Base-by-base conservation (phyloP, 805 yeast species). In the Monosporozyma solicola region DNA sequence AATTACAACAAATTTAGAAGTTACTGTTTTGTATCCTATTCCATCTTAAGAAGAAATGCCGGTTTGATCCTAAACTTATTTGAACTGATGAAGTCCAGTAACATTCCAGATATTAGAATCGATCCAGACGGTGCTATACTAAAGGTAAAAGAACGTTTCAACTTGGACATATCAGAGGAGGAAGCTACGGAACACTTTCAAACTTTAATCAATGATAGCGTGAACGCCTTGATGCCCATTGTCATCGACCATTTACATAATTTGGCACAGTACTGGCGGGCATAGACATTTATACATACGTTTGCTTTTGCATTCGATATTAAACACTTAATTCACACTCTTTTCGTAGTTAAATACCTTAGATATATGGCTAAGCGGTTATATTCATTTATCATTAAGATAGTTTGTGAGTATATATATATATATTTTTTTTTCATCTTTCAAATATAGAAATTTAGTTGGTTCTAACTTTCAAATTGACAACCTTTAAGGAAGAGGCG, bases 251-350 rank as follows among this genome's bases (percentile, higher is more conserved):
- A 97, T 57, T 72, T 94, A 51, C 99, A 94, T 68, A 89, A 92
- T 70, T 76, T 94, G 65, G 97, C 99, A 0, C 99, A 94, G 65
- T 94, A 94, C 65, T 95, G 99, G 99, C 74, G 99, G 55, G 90
- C 97, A 0, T 92, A 57, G 37, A 16, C 47, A 3, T 16, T 29
- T 25, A 44, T 20, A 20, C 20, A 29, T 16, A 25, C n/a, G 7
- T 15, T 7, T 9, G 10, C 11, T 20, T 10, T 24, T 20, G 2
- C 46, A 43, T 22, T 9, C 7, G 15, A 35, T 15, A 35, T 15
- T 15, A 15, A 15, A 35, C 16, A 41, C 4, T 20, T 20, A 41
- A 16, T 41, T 3, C 39, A 15, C 6, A 35, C 13, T 35, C 2
- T 32, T 20, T 32, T 13, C 3, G 15, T 32, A 32, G 5, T 11